Evolutionary conservation across 192 early-diverging fungal species (phyloP).

Genomic region (Gamsiella multidivaricata): DNA sequence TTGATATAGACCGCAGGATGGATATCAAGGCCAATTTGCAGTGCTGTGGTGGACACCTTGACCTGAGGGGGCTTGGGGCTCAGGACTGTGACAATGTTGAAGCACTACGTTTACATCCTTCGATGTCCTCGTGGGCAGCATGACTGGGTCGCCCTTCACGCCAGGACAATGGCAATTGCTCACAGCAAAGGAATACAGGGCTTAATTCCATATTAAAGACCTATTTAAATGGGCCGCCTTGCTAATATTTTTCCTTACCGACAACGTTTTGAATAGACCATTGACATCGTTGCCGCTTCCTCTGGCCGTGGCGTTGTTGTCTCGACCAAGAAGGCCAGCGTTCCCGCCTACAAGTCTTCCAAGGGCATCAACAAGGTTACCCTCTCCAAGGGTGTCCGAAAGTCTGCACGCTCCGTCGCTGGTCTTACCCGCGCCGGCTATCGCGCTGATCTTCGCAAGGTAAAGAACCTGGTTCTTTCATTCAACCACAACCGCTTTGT

Average conservation of each 20-base stretch:
- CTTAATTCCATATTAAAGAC: neutral
- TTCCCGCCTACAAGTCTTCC: constrained; percentile 62
- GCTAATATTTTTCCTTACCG: neutral
- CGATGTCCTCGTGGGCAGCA: too few relatives aligned
- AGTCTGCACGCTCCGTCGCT: constrained; percentile 71
- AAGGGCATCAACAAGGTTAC: constrained; percentile 64
- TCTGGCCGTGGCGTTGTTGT: constrained; percentile 72
- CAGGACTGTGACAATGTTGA: too few relatives aligned
- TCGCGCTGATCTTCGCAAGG: constrained; percentile 78
- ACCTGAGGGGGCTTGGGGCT: too few relatives aligned
- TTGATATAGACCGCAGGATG: neutral
- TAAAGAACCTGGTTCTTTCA: too few relatives aligned
- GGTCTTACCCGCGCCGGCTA: constrained; percentile 67
- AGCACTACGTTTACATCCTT: too few relatives aligned
- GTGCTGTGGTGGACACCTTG: too few relatives aligned
- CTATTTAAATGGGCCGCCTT: neutral
- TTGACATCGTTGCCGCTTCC: constrained; percentile 66
- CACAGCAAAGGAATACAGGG: too few relatives aligned
- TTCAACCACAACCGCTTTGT: too few relatives aligned
- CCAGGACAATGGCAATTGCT: too few relatives aligned
- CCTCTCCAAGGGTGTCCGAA: constrained; percentile 70
- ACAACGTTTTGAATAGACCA: constrained; percentile 55
- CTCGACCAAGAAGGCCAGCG: constrained; percentile 67
- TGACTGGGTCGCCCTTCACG: too few relatives aligned
- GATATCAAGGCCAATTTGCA: too few relatives aligned